These are phyloP conservation scores for Lophiostoma macrostomum DNA, from an alignment of 495 filamentous ascomycete species.

Conservation along the genomic window DNA sequence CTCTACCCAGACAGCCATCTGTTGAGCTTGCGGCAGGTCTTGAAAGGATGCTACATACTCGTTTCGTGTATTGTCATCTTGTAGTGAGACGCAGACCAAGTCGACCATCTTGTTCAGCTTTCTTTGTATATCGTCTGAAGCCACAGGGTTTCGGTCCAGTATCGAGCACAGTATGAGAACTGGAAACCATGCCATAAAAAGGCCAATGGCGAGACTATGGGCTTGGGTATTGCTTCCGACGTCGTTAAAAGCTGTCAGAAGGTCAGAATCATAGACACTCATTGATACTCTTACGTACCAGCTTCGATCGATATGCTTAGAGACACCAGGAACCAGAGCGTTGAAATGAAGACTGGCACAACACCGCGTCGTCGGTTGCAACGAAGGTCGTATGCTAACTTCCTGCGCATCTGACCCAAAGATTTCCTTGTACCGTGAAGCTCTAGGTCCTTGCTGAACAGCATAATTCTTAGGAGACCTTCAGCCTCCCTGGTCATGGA, in stretches of 20 bases:
- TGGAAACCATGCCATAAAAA: slow-evolving; percentile 50
- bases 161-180: slow-evolving; percentile 48
- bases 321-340: slow-evolving; percentile 42
- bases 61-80: slow-evolving; percentile 25
- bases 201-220: slow-evolving; percentile 49
- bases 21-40: slow-evolving; percentile 2
- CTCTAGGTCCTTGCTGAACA: slow-evolving; percentile 42
- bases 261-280: too few species aligned
- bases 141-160: slow-evolving; percentile 50
- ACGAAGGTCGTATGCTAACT: slow-evolving; percentile 41
- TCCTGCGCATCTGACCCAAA: slow-evolving; percentile 33
- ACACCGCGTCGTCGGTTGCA: slow-evolving; percentile 42
- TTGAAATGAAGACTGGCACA: slow-evolving; percentile 44
- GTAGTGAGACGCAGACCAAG: slow-evolving; percentile 35
- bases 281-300: slow-evolving; percentile 10
- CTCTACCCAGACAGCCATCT: slow-evolving; percentile 7
- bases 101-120: slow-evolving; percentile 43
- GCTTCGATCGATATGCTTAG: slow-evolving; percentile 46
- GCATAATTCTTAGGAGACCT: slow-evolving; percentile 41
- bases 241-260: slow-evolving; percentile 42
- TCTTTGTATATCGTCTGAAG: slow-evolving; percentile 39
- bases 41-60: slow-evolving; percentile 29
- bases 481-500: slow-evolving; percentile 34
- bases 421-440: slow-evolving; percentile 13
- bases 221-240: slow-evolving; percentile 43